These are phyloP conservation scores for Peronospora belbahrii DNA, from an alignment of 352 stramenopile genomes.

Conservation along the genomic window DNA sequence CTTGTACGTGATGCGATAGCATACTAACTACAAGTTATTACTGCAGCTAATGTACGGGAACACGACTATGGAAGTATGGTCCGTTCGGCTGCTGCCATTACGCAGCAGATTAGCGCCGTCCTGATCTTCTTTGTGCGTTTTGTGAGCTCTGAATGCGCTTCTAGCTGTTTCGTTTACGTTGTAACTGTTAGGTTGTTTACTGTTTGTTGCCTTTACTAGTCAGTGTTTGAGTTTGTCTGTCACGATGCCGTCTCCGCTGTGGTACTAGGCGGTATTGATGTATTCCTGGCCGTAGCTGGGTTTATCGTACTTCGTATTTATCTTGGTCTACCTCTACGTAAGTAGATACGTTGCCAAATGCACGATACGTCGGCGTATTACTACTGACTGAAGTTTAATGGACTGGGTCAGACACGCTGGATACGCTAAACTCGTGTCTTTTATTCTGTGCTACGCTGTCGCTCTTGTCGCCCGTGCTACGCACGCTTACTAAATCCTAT, in stretches of 20 bases:
- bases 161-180: not conserved
- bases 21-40: not conserved
- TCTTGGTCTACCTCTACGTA: conserved; percentile 34
- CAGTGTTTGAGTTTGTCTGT: conserved; percentile 66
- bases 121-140: conserved; percentile 82
- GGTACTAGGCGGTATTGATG: conserved; percentile 48
- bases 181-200: not conserved
- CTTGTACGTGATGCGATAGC: not conserved
- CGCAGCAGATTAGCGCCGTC: conserved; percentile 84
- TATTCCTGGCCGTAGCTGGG: conserved; percentile 42
- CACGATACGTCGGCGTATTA: not conserved
- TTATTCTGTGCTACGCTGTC: conserved; percentile 80
- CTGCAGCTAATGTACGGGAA: conserved; percentile 66
- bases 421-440: conserved; percentile 61
- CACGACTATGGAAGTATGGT: conserved; percentile 83
- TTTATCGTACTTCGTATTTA: conserved; percentile 47
- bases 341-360: conserved; percentile 6
- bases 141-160: not conserved
- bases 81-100: conserved; percentile 75
- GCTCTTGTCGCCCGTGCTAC: conserved; percentile 84
- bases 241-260: conserved; percentile 45
- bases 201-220: conserved; percentile 25
- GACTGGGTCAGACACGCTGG: conserved; percentile 25
- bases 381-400: not conserved
- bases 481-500: conserved; percentile 86